Evolutionary conservation across 1,284 basidiomycete species (phyloP).

Genomic region (Clitocybe nebularis): DNA sequence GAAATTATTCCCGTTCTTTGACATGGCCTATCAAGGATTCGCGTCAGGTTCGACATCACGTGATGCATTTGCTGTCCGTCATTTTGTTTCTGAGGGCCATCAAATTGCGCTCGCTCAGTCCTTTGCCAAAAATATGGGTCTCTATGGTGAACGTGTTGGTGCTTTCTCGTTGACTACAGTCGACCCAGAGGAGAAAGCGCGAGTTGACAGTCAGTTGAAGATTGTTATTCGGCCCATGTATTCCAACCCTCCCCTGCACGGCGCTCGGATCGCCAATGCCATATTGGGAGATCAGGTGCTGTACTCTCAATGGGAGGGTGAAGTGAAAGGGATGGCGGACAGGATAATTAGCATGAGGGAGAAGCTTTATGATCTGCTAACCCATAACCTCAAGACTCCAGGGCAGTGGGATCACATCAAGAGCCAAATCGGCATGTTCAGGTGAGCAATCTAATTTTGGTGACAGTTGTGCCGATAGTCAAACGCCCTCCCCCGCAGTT

Average conservation of each 20-base stretch:
- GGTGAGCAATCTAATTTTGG: constrained; percentile 36
- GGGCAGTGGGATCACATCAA: constrained; percentile 96
- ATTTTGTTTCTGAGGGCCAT: constrained; percentile 90
- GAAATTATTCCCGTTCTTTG: constrained; percentile 89
- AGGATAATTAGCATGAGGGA: constrained; percentile 96
- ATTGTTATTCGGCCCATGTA: constrained; percentile 97
- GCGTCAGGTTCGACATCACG: constrained; percentile 86
- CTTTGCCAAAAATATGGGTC: constrained; percentile 99
- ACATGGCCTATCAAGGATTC: constrained; percentile 97
- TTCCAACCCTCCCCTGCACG: constrained; percentile 97
- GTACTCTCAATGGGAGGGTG: constrained; percentile 85
- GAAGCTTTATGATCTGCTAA: constrained; percentile 77
- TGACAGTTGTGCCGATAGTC: too few relatives aligned
- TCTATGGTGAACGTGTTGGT: constrained; percentile 96
- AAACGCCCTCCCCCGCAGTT: constrained; percentile 42
- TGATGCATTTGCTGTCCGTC: constrained; percentile 93
- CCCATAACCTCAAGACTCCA: constrained; percentile 82
- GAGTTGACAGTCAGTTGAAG: constrained; percentile 92
- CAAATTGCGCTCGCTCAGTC: constrained; percentile 87
- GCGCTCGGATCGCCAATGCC: constrained; percentile 85
- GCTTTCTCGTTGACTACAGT: constrained; percentile 85
- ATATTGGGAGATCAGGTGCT: constrained; percentile 79
- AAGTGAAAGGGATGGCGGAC: constrained; percentile 94
- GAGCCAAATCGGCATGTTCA: constrained; percentile 95
- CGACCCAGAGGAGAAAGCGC: constrained; percentile 80